Conservation (phyloP, 148 eudicot species). For the Polygonum aviculare region DNA sequence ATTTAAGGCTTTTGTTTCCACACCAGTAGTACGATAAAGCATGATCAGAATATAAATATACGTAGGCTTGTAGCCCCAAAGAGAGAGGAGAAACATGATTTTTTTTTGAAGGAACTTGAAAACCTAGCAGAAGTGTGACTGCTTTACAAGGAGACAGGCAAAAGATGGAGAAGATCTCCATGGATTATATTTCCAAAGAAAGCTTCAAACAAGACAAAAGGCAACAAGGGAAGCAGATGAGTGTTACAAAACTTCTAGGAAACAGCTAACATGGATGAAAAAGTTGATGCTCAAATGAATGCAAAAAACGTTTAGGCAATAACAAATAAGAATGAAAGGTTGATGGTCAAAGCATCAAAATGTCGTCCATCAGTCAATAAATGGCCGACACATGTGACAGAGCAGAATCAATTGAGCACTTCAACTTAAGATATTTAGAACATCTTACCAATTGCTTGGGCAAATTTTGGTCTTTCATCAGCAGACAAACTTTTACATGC, state of each 20-base stretch:
- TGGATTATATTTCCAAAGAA: background rate
- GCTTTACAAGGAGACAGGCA: background rate
- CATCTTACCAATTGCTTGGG: constrained; percentile 68
- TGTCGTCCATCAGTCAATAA: background rate
- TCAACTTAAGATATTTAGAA: constrained; percentile 4
- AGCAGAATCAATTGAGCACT: background rate
- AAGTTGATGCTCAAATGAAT: background rate
- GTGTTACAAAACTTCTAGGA: background rate
- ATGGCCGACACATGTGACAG: background rate
- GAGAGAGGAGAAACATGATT: background rate
- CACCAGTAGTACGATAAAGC: background rate
- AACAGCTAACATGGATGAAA: background rate
- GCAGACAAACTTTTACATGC: constrained; percentile 32
- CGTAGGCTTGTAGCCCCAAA: background rate
- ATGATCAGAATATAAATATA: background rate
- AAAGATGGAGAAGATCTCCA: background rate
- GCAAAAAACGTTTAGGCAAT: background rate
- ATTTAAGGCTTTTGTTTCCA: background rate
- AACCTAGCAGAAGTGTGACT: background rate
- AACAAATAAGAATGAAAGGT: background rate
- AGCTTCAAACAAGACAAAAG: background rate
- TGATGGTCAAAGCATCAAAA: background rate
- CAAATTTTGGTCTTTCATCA: constrained; percentile 59
- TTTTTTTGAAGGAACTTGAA: background rate
- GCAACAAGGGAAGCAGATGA: background rate